Percentiles rank a stretch among this genome's conserved stretches.
Conservation (phyloP, 2,329 filamentous ascomycete genomes). For the Coniochaeta sp. region DNA sequence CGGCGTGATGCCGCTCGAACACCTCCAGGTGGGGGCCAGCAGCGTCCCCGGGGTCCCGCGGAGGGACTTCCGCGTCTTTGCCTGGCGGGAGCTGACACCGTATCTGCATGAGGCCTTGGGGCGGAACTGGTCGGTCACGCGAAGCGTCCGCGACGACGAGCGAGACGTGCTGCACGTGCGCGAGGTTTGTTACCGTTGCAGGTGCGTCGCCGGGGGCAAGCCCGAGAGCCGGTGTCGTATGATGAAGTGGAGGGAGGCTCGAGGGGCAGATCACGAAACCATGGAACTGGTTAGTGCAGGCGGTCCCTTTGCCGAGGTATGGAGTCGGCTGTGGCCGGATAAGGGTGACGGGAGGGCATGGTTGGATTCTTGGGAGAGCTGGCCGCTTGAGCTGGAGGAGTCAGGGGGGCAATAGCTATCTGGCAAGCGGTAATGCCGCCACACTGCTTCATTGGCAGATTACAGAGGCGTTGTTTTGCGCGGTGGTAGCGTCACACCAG, state of each 20-base stretch:
- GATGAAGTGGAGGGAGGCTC: neutral
- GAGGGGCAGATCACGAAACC: neutral
- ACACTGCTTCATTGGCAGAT: neutral
- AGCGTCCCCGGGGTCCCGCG: neutral
- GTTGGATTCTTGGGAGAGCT: constrained; percentile 2
- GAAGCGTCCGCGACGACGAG: constrained; percentile 5
- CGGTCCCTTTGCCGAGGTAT: neutral
- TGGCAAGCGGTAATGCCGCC: neutral
- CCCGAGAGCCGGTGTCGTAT: neutral
- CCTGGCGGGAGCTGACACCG: neutral
- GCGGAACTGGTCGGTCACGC: constrained; percentile 1
- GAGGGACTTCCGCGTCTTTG: neutral
- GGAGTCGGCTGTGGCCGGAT: constrained; percentile 3
- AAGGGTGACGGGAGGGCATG: neutral
- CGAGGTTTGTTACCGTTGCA: neutral
- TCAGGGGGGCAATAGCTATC: neutral
- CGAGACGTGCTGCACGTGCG: constrained; percentile 4
- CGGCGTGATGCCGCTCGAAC: constrained; percentile 2
- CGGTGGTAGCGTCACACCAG: neutral
- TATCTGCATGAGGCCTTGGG: constrained; percentile 1
- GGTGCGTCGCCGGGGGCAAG: neutral
- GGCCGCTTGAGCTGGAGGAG: neutral
- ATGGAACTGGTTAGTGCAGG: neutral
- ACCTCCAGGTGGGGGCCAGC: neutral
- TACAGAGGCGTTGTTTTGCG: neutral